Conservation (phyloP, 106 monocot species). For the Platanthera guangdongensis region DNA sequence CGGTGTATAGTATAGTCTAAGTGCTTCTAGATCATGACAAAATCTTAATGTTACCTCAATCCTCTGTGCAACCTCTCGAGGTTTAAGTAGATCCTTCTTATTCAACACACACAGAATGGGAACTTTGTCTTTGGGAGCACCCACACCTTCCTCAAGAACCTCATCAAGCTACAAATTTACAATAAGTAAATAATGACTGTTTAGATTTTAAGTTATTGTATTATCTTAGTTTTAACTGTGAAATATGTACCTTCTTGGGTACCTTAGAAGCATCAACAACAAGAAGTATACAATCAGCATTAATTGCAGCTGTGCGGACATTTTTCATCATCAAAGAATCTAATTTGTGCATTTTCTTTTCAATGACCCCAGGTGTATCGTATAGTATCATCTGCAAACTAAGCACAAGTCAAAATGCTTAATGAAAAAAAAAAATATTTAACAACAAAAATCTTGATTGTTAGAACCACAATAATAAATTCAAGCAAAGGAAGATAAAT, state of each 20-base stretch:
- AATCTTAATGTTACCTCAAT: conserved; percentile 45
- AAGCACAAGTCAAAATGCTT: conserved; percentile 35
- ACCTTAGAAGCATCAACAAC: conserved; percentile 92
- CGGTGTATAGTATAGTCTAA: not conserved
- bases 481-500: conserved; percentile 18
- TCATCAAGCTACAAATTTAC: conserved; percentile 64
- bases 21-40: not conserved
- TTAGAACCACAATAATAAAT: not conserved
- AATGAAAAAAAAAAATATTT: not conserved
- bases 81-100: conserved; percentile 96
- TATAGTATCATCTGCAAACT: conserved; percentile 95
- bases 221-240: not conserved
- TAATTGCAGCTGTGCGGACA: conserved; percentile 74
- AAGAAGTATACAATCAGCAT: conserved; percentile 87
- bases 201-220: not conserved
- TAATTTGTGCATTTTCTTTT: conserved; percentile 85
- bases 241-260: conserved; percentile 62
- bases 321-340: conserved; percentile 99
- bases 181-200: conserved; percentile 2
- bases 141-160: conserved; percentile 76
- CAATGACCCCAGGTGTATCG: conserved; percentile 95
- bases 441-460: not conserved
- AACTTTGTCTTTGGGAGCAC: conserved; percentile 36
- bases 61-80: conserved; percentile 86
- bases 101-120: conserved; percentile 81